Base-by-base conservation (phyloP, 306 rosid genomes). In the Senna siamea region DNA sequence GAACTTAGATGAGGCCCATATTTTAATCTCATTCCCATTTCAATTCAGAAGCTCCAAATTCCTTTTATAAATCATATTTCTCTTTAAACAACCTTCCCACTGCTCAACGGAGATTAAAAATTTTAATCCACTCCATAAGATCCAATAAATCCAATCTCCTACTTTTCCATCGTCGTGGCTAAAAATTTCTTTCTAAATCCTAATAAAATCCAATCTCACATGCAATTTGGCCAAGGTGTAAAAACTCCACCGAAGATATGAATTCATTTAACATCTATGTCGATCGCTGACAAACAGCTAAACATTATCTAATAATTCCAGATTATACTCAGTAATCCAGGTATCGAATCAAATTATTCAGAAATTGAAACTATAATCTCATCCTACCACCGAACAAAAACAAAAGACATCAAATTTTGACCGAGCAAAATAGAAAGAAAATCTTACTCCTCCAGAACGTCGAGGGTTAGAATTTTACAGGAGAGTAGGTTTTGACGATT, bases 321-420 rank as follows among this genome's bases (percentile, higher is more conserved):
- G 28, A 66, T 55, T 66, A 9, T 51, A 38, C 23, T 7, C 14
- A 23, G 46, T 51, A 43, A 52, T n/a, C 13, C 26, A 26, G 26
- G 32, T 76, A 61, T 18, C 4, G 19, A 15, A 65, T 50, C 55
- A 51, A 74, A 78, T 63, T 4, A 56, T 18, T 62, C 18, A 48
- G 4, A 51, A 35, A 5, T 28, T 15, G 47, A 43, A 48, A 15
- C 9, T 1, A 9, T 2, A 5, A 14, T n/a, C 15, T 15, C 46
- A 14, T 32, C 68, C 18, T n/a, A 37, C 35, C 6, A 7, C 5
- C 41, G 15, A 62, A 19, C 13, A 14, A n/a, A n/a, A 35, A 13
- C 5, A 61, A 63, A 9, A 63, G 7, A 6, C 15, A 7, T 17
- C 48, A 37, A n/a, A 37, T 38, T 37, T 15, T 5, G 44, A 30